Base-by-base conservation (phyloP, 495 filamentous ascomycete genomes). In the Jackrogersella multiformis region DNA sequence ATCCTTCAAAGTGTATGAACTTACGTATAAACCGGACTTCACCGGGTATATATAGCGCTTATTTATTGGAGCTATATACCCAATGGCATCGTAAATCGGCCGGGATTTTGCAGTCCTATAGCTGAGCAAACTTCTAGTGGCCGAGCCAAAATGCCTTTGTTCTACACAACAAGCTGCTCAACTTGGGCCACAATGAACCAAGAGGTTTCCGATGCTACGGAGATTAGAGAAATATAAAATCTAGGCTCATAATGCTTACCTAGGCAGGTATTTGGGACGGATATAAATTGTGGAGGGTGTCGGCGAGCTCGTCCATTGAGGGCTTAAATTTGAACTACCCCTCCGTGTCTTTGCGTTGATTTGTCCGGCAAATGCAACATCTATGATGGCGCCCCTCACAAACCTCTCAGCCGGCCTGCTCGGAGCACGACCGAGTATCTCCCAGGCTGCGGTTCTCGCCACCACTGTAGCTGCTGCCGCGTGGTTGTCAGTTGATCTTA, bases 41-140 rank as follows among this genome's bases (percentile, higher is more conserved):
- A 9, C 54, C 48, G 62, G 54, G n/a, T 13, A 20, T 28, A 48
- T 24, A 13, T 41, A 49, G 57, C 16, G 58, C 56, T 68, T 58
- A 58, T 63, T 67, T 63, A 63, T 46, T 59, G 65, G 65, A 38
- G 38, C 30, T 35, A 39, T 34, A 42, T 35, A 10, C 16, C 15
- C 10, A 24, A 42, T 48, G 30, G 10, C 13, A 23, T 60, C 66
- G 60, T 35, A 56, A 60, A 60, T 69, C 55, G 60, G 42, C 59
- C 55, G 66, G 39, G n/a, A 38, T 34, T 23, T 45, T 18, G 44
- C 18, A 51, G 45, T 44, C n/a, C 16, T 54, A 21, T 13, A n/a
- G n/a, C n/a, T 44, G 8, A 20, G 39, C 23, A 54, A 54, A 46
- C n/a, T 36, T 49, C 15, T 30, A 6, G 7, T 12, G 18, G 20